These are phyloP conservation scores for Mycena epipterygia DNA, from an alignment of 768 basidiomycete genomes.

Conservation along the genomic window DNA sequence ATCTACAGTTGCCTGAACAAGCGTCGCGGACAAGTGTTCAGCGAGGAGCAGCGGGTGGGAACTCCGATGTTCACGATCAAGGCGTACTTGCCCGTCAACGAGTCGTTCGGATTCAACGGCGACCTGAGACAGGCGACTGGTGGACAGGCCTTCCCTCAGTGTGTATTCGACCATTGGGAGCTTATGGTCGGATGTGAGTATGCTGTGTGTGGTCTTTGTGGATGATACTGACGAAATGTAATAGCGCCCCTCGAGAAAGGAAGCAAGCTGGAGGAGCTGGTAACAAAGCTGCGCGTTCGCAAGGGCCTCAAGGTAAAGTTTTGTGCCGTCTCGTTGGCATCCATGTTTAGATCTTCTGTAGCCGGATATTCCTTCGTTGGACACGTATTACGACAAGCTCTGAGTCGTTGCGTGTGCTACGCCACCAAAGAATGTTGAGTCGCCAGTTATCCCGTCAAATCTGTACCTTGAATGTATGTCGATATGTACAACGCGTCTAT, in stretches of 20 bases:
- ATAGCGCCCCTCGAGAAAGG: conserved; percentile 90
- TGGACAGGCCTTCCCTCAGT: conserved; percentile 99
- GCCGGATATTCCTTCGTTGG: conserved; percentile 91
- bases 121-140: conserved; percentile 92
- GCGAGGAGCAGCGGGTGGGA: conserved; percentile 95
- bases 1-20: conserved; percentile 96
- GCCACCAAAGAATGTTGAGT: conserved; percentile 16
- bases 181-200: conserved; percentile 83
- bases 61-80: conserved; percentile 99
- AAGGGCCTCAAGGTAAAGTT: conserved; percentile 91
- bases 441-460: conserved; percentile 13
- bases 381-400: conserved; percentile 95
- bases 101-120: conserved; percentile 98
- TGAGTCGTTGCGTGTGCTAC: conserved; percentile 56
- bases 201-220: not conserved
- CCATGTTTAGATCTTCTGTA: conserved; percentile 45
- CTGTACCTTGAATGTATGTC: conserved; percentile 24
- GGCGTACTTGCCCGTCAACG: conserved; percentile 92
- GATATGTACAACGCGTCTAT: conserved; percentile 14
- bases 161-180: conserved; percentile 95
- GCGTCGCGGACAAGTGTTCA: conserved; percentile 98
- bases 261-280: conserved; percentile 90
- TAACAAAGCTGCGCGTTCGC: conserved; percentile 84
- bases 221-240: conserved; percentile 11
- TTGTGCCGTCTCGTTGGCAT: not conserved